phyloP scores from a whole-genome alignment of 495 filamentous ascomycete species.

The Aspergillus incahuasiensis region DNA sequence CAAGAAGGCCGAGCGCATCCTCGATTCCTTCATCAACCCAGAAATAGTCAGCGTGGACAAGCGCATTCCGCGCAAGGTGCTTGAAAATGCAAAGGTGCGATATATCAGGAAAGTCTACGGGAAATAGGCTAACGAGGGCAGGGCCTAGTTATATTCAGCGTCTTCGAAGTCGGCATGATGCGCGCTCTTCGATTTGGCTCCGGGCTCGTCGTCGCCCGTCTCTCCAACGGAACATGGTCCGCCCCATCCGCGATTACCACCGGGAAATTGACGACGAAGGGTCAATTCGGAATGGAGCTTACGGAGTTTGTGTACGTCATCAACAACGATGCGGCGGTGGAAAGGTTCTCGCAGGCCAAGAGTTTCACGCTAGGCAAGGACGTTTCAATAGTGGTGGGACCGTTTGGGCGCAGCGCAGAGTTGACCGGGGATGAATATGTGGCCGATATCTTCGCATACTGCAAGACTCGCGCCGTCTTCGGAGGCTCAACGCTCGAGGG shows the following conservation, averaged over 20 bases:
- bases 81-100: slow-evolving; percentile 78
- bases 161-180: slow-evolving; percentile 86
- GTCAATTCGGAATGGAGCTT: slow-evolving; percentile 89
- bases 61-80: slow-evolving; percentile 79
- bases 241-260: slow-evolving; percentile 86
- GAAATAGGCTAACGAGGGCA: slow-evolving; percentile 22
- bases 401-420: slow-evolving; percentile 86
- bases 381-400: slow-evolving; percentile 86
- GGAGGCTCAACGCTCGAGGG: slow-evolving; percentile 88
- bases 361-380: slow-evolving; percentile 84
- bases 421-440: slow-evolving; percentile 75
- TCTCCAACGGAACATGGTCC: slow-evolving; percentile 83
- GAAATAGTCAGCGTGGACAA: slow-evolving; percentile 81
- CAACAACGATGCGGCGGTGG: slow-evolving; percentile 79
- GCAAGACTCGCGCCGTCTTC: slow-evolving; percentile 90
- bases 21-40: slow-evolving; percentile 84
- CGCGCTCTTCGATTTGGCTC: slow-evolving; percentile 85
- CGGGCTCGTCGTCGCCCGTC: slow-evolving; percentile 85
- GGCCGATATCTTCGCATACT: slow-evolving; percentile 88
- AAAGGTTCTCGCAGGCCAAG: slow-evolving; percentile 82
- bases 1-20: slow-evolving; percentile 77
- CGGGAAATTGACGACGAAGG: slow-evolving; percentile 79
- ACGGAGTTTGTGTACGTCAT: slow-evolving; percentile 98
- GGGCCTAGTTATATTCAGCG: slow-evolving; percentile 88
- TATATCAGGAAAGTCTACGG: neutral